phyloP scores from a whole-genome alignment of 2,329 filamentous ascomycete genomes.

The Aspergillus pseudonomiae region DNA sequence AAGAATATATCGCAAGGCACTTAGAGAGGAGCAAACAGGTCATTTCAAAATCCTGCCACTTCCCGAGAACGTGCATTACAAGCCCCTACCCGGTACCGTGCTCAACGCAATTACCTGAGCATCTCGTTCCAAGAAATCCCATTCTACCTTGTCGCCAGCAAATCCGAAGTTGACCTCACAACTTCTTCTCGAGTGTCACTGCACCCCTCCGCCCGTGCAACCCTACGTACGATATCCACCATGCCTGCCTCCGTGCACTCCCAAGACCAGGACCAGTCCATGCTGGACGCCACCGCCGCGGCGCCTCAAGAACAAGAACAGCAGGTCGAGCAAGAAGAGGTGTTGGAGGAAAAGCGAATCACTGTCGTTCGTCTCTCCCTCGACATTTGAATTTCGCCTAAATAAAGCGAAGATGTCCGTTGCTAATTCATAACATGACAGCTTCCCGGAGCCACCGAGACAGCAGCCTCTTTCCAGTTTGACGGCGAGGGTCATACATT shows the following conservation, averaged over 20 bases:
- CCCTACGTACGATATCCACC: slow-evolving; percentile 2
- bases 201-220: not conserved
- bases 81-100: not conserved
- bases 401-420: not conserved
- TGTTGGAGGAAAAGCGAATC: slow-evolving; percentile 56
- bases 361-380: slow-evolving; percentile 59
- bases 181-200: not conserved
- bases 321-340: slow-evolving; percentile 52
- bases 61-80: not conserved
- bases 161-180: not conserved
- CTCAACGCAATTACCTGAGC: not conserved
- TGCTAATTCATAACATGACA: slow-evolving; percentile 41
- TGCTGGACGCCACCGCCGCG: slow-evolving; percentile 36
- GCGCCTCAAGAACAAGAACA: slow-evolving; percentile 42
- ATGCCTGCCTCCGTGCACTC: slow-evolving; percentile 46
- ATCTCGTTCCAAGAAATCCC: not conserved
- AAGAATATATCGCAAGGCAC: not conserved
- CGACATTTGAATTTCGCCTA: not conserved
- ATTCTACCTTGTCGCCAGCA: not conserved
- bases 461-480: slow-evolving; percentile 93
- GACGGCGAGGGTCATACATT: slow-evolving; percentile 92
- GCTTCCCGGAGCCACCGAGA: slow-evolving; percentile 82
- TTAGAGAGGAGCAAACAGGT: not conserved
- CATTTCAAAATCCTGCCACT: not conserved
- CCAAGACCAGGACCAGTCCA: slow-evolving; percentile 45